Evolutionary conservation across 768 basidiomycete species (phyloP).

Genomic region (Suillus decipiens): DNA sequence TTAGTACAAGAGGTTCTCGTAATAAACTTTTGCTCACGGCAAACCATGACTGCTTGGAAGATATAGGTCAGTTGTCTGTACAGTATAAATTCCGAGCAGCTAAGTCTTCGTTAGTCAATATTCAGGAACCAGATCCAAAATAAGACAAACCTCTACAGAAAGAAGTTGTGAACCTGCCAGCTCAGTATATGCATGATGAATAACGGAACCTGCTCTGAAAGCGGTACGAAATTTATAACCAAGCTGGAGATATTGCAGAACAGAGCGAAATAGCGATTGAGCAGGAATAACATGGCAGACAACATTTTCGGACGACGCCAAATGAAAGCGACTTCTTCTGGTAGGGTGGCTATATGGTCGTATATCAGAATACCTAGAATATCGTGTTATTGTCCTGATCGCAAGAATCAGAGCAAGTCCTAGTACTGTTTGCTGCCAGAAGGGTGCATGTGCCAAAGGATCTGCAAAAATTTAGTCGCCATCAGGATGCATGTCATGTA

Average conservation of each 20-base stretch:
- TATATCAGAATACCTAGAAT: constrained; percentile 1
- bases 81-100: neutral
- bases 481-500: neutral
- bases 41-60: neutral
- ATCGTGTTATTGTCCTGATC: neutral
- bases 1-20: neutral
- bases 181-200: too few species aligned
- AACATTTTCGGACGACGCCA: constrained; percentile 1
- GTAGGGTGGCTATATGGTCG: neutral
- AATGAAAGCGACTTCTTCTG: neutral
- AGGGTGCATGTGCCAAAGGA: too few species aligned
- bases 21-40: neutral
- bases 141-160: neutral
- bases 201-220: too few species aligned
- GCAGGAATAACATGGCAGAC: neutral
- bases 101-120: neutral
- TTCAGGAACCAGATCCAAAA: neutral
- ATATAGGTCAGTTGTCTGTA: neutral
- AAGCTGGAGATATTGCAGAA: too few species aligned
- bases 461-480: too few species aligned
- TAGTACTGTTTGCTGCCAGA: too few species aligned
- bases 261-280: too few species aligned
- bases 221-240: too few species aligned
- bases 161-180: too few species aligned
- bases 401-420: too few species aligned